Conservation (phyloP, 2,329 filamentous ascomycete genomes). For the Stagonosporopsis chrysanthemi region DNA sequence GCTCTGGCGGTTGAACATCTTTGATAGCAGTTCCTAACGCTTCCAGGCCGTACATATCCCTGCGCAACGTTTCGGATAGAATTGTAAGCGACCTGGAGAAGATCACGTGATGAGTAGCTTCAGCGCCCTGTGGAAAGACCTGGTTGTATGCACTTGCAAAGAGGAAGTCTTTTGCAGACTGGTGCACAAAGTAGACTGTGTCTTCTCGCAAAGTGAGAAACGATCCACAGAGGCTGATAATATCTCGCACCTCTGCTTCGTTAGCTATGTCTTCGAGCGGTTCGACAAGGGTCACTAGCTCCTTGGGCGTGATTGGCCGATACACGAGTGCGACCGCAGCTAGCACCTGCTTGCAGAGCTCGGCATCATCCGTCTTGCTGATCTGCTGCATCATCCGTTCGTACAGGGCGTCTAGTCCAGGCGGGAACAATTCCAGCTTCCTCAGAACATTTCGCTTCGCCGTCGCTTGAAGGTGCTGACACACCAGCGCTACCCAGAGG, state of each 20-base stretch:
- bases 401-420: constrained; percentile 51
- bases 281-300: constrained; percentile 21
- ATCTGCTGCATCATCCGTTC: constrained; percentile 50
- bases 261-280: constrained; percentile 16
- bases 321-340: constrained; percentile 32
- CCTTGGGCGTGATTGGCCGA: constrained; percentile 43
- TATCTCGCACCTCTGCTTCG: constrained; percentile 27
- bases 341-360: neutral
- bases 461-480: constrained; percentile 36
- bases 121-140: constrained; percentile 39
- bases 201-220: constrained; percentile 20
- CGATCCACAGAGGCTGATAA: constrained; percentile 45
- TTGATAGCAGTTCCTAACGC: constrained; percentile 25
- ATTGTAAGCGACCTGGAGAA: constrained; percentile 42
- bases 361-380: neutral
- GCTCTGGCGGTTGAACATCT: constrained; percentile 26
- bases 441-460: neutral
- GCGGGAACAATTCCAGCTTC: constrained; percentile 42
- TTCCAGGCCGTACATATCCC: constrained; percentile 36
- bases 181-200: constrained; percentile 48
- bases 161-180: constrained; percentile 57
- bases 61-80: constrained; percentile 26
- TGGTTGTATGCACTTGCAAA: constrained; percentile 16
- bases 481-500: neutral
- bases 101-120: constrained; percentile 21